Conservation (phyloP, 2,329 filamentous ascomycete genomes). For the Phaeosphaeria sp. region DNA sequence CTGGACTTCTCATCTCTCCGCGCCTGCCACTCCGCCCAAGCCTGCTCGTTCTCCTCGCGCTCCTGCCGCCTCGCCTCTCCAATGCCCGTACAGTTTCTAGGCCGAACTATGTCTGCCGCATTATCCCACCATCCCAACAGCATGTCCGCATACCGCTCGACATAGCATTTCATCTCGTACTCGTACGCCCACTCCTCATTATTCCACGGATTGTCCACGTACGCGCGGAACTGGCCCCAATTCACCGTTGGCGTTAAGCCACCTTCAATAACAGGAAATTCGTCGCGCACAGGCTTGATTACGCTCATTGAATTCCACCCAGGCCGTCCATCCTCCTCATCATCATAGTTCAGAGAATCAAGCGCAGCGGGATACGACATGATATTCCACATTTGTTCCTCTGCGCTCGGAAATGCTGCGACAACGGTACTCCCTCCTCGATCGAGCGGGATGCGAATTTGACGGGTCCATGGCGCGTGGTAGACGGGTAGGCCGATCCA, state of each 20-base stretch:
- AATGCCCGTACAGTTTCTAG: neutral
- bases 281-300: neutral
- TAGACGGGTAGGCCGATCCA: conserved; percentile 5
- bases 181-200: neutral
- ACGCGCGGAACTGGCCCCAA: neutral
- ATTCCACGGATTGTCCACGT: neutral
- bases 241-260: neutral
- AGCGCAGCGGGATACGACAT: conserved; percentile 2
- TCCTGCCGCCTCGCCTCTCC: neutral
- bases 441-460: conserved; percentile 8
- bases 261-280: neutral
- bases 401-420: conserved; percentile 9
- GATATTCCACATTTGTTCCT: conserved; percentile 11
- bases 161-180: neutral
- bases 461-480: conserved; percentile 3
- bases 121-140: conserved; percentile 2
- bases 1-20: neutral
- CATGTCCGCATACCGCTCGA: neutral
- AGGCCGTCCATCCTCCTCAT: neutral
- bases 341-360: neutral
- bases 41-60: neutral
- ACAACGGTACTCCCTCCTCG: conserved; percentile 6
- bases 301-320: neutral
- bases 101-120: neutral
- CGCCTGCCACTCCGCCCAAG: neutral